Percentiles rank a stretch among this genome's conserved stretches.
These are phyloP conservation scores for Bacterosira constricta DNA, from an alignment of 108 stramenopile species.

Conservation along the genomic window DNA sequence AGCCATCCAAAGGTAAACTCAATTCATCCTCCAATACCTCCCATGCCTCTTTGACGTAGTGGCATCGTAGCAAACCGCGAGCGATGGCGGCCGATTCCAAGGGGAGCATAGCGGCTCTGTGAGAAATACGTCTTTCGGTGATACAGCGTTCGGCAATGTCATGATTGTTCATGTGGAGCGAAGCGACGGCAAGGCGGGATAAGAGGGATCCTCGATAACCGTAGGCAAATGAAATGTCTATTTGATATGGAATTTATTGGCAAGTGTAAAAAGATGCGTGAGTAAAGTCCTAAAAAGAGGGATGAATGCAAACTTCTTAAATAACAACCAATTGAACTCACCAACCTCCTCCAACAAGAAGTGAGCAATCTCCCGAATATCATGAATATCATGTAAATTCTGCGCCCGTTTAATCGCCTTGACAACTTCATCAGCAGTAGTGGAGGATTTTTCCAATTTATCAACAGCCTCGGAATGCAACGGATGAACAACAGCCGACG, in stretches of 20 bases:
- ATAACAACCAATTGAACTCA: conserved; percentile 11
- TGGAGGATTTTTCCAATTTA: conserved; percentile 51
- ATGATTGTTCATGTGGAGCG: conserved; percentile 71
- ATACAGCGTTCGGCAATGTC: conserved; percentile 69
- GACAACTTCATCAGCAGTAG: conserved; percentile 72
- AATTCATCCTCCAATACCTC: conserved; percentile 77
- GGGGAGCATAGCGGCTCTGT: conserved; percentile 67
- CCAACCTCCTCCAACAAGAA: conserved; percentile 76
- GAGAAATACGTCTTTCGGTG: conserved; percentile 54
- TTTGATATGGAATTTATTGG: not conserved
- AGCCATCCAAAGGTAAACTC: conserved; percentile 63
- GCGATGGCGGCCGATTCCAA: conserved; percentile 82
- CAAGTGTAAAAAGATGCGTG: not conserved
- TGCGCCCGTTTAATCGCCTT: conserved; percentile 75
- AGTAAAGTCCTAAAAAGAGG: not conserved
- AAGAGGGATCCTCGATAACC: conserved; percentile 81
- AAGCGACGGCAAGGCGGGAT: conserved; percentile 81
- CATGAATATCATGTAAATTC: conserved; percentile 75
- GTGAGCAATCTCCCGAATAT: conserved; percentile 64
- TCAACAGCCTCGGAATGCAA: conserved; percentile 59
- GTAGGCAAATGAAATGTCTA: conserved; percentile 56
- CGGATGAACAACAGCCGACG: not conserved
- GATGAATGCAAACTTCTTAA: not conserved
- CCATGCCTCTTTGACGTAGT: conserved; percentile 74
- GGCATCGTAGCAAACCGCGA: conserved; percentile 66